Conservation (phyloP, 345 rosid genomes). For the Eucalyptus erythrocorys region DNA sequence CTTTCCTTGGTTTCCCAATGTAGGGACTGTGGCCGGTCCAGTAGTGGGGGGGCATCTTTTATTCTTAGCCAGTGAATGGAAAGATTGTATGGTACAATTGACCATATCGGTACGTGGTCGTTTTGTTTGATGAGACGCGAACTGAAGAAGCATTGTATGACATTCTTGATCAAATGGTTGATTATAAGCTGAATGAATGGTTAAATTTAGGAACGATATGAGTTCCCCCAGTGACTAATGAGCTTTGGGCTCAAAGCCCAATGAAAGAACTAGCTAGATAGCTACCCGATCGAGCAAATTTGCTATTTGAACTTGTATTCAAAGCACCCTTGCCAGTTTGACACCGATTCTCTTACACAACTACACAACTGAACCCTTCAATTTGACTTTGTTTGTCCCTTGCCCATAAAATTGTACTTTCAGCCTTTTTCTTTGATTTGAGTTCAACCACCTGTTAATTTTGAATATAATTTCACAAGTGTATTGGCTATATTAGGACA, state of each 20-base stretch:
- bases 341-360: no score
- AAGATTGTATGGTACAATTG: neutral
- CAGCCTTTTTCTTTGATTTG: no score
- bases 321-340: neutral
- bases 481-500: neutral
- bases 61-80: neutral
- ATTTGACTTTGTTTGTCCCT: no score
- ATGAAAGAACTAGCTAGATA: neutral
- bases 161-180: neutral
- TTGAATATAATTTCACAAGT: neutral
- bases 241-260: neutral
- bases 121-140: neutral
- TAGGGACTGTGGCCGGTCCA: no score
- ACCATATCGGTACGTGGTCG: accelerated
- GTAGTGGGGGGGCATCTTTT: neutral
- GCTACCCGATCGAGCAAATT: neutral
- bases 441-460: neutral
- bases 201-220: neutral
- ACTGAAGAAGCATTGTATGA: neutral
- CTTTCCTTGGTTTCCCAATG: no score
- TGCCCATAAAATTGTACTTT: neutral
- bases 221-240: neutral
- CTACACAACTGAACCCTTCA: no score
- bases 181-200: neutral
- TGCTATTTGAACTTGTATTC: neutral